Base-by-base conservation (phyloP, 306 rosid genomes). In the Rosa chinensis region DNA sequence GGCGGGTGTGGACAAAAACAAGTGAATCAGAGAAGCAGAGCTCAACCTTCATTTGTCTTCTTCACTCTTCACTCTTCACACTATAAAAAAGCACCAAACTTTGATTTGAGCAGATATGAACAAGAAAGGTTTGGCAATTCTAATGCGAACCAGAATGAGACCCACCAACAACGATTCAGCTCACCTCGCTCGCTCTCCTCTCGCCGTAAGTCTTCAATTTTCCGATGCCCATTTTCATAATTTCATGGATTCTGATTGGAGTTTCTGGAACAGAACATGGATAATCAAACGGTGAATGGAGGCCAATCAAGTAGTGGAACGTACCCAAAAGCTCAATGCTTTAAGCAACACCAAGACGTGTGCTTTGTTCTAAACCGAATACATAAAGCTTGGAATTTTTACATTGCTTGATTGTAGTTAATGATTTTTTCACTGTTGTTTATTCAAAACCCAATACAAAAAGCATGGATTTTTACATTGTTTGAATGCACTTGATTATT, bases 91-190 rank as follows among this genome's bases (percentile, higher is more conserved):
- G 25, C 21, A 21, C n/a, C 14, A 5, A 48, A 47, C 21, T 62
- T 62, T 68, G 64, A 74, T 75, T 58, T 16, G 11, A 56, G 4
- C 3, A 32, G 80, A 74, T 67, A 94, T 83, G 87, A 88, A 88
- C 87, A 88, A 85, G 84, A 92, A 89, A 86, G 94, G 93, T 48
- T 76, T 91, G 79, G 88, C 97, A 20, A 89, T 92, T 81, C 84
- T 94, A 77, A 75, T 94, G 93, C 97, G 99, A 86, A 89, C 97
- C 86, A 94, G 95, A 87, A 92, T 94, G 99, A 91, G 84, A 69
- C 90, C 90, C 18, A 88, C 89, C 17, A 88, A 43, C 73, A 70
- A 43, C 84, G 82, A 86, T 79, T 68, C 86, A 23, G 21, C 82
- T 62, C 87, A 84, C 61, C 84, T 85, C 83, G 75, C 97, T 79